phyloP scores from a whole-genome alignment of 179 eudicot species.

The Nepenthes alata region DNA sequence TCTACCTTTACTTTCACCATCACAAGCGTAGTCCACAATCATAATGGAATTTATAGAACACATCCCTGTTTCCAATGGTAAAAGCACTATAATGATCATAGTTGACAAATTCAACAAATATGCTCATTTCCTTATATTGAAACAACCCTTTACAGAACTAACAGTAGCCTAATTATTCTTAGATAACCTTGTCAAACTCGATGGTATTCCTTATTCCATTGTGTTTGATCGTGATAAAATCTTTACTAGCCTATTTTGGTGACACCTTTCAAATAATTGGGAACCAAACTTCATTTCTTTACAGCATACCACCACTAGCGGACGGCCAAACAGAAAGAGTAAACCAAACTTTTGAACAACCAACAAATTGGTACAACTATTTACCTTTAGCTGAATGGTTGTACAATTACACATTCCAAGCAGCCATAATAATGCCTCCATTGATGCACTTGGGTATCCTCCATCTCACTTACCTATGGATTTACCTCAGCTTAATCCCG shows the following conservation, averaged over 20 bases:
- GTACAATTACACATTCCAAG: not conserved
- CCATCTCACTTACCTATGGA: too few relatives aligned
- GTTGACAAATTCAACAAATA: slow-evolving; percentile 4
- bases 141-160: not conserved
- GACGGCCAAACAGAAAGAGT: slow-evolving; percentile 2
- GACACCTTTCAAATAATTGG: not conserved
- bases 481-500: too few relatives aligned
- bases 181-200: not conserved
- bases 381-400: slow-evolving; percentile 1
- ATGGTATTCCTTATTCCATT: slow-evolving; percentile 7
- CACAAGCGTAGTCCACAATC: not conserved
- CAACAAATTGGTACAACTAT: not conserved
- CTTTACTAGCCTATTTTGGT: not conserved
- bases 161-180: slow-evolving; percentile 4
- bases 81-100: not conserved
- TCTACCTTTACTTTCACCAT: slow-evolving; percentile 1
- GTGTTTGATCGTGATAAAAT: not conserved
- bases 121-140: slow-evolving; percentile 1
- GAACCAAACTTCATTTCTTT: not conserved
- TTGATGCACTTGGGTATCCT: too few relatives aligned
- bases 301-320: not conserved
- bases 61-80: not conserved
- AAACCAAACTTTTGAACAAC: not conserved
- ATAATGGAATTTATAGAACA: slow-evolving; percentile 7
- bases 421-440: too few relatives aligned